These are phyloP conservation scores for Rhizophagus clarus DNA, from an alignment of 192 early-diverging fungal genomes.

Conservation along the genomic window DNA sequence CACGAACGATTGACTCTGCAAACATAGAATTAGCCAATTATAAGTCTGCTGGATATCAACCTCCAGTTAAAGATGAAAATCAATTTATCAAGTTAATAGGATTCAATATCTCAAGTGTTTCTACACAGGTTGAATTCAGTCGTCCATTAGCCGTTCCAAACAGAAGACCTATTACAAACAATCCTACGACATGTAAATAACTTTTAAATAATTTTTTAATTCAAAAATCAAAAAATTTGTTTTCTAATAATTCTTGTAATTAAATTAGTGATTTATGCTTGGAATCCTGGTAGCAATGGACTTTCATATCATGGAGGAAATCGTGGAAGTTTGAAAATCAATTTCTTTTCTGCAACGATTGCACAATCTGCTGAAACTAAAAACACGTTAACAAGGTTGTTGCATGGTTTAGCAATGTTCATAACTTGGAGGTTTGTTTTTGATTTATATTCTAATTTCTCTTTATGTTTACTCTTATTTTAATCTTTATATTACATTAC, in stretches of 20 bases:
- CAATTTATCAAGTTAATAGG: neutral
- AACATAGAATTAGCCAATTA: neutral
- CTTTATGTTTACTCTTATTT: neutral
- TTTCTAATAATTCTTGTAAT: neutral
- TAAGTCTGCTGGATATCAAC: conserved; percentile 7
- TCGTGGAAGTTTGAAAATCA: neutral
- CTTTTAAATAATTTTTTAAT: neutral
- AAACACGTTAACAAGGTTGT: conserved; percentile 1
- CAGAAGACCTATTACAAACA: neutral
- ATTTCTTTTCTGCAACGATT: conserved; percentile 13
- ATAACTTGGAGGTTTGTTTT: conserved; percentile 18
- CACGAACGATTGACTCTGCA: neutral
- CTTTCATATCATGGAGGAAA: conserved; percentile 1
- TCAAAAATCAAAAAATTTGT: neutral
- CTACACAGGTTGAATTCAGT: neutral
- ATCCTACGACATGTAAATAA: neutral
- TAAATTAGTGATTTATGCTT: conserved; percentile 13
- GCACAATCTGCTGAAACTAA: neutral
- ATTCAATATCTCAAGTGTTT: neutral
- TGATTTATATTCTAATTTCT: neutral
- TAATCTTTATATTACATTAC: neutral
- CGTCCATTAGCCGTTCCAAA: neutral
- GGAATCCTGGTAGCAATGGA: neutral
- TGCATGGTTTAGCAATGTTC: conserved; percentile 28
- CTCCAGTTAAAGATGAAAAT: neutral